phyloP scores from a whole-genome alignment of 305 asterid species.

The Fraxinus albicans region DNA sequence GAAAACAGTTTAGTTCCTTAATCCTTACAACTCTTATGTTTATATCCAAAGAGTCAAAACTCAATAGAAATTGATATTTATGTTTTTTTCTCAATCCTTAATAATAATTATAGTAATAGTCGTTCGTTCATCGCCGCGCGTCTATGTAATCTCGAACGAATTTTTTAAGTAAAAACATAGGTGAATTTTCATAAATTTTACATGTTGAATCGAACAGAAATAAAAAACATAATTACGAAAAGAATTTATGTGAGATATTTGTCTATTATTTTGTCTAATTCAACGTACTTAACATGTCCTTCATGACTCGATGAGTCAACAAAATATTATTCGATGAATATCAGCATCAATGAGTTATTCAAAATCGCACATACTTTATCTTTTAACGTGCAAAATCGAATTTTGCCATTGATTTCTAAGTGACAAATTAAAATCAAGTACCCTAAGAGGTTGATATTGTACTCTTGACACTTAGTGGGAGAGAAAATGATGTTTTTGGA shows the following conservation, averaged over 20 bases:
- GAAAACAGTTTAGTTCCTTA: no score
- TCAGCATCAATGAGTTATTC: slow-evolving; percentile 4
- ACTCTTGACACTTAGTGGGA: neutral
- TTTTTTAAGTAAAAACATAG: no score
- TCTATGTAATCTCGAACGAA: neutral
- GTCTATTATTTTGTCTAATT: no score
- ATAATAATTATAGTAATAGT: no score
- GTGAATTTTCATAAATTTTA: no score
- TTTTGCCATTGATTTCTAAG: neutral
- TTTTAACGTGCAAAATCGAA: slow-evolving; percentile 5
- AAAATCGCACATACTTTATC: neutral
- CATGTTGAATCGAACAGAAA: no score
- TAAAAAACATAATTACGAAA: neutral
- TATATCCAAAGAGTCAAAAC: neutral
- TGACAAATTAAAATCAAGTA: neutral
- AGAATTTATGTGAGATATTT: neutral
- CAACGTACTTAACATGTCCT: no score
- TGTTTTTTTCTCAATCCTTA: neutral
- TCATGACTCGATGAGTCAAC: no score
- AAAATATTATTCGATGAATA: neutral
- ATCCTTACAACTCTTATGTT: no score
- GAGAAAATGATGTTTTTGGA: neutral
- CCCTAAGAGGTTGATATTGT: neutral
- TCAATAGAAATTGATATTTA: neutral
- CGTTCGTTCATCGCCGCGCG: neutral